A percentile compares a stretch with the other conserved stretches of the same genome.
Evolutionary conservation across 202 grass and related monocot genomes (phyloP).

Genomic region (Zizania palustris): DNA sequence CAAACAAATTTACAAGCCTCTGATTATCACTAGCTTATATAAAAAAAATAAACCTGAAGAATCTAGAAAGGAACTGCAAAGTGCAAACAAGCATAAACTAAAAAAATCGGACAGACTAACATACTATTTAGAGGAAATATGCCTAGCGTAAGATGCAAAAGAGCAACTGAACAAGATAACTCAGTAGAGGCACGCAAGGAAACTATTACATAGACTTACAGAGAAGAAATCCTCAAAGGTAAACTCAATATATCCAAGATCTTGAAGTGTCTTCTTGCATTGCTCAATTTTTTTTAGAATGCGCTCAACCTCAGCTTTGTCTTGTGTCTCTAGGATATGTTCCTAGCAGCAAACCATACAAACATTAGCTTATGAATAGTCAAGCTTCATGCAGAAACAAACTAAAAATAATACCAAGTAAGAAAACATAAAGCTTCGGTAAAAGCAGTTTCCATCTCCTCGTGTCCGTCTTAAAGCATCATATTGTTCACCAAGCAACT

Average conservation of each 20-base stretch:
- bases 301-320: conserved; percentile 82
- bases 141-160: not conserved
- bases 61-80: conserved; percentile 29
- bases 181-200: conserved; percentile 1
- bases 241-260: conserved; percentile 91
- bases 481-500: conserved; percentile 93
- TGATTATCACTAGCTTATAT: not conserved
- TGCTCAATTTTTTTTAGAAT: conserved; percentile 72
- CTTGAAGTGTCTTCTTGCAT: conserved; percentile 64
- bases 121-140: not conserved
- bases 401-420: conserved; percentile 70
- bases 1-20: not conserved
- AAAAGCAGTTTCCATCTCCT: conserved; percentile 99
- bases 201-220: conserved; percentile 53
- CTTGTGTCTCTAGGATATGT: conserved; percentile 87
- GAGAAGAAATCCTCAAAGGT: conserved; percentile 97
- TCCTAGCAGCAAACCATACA: conserved; percentile 59
- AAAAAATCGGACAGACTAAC: conserved; percentile 13
- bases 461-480: conserved; percentile 87
- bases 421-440: conserved; percentile 99
- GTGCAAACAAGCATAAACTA: not conserved
- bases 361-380: conserved; percentile 14
- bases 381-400: conserved; percentile 14
- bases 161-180: not conserved
- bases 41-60: not conserved